Evolutionary conservation across 371 early-diverging fungal species (phyloP).

Genomic region (Actinomucor elegans): DNA sequence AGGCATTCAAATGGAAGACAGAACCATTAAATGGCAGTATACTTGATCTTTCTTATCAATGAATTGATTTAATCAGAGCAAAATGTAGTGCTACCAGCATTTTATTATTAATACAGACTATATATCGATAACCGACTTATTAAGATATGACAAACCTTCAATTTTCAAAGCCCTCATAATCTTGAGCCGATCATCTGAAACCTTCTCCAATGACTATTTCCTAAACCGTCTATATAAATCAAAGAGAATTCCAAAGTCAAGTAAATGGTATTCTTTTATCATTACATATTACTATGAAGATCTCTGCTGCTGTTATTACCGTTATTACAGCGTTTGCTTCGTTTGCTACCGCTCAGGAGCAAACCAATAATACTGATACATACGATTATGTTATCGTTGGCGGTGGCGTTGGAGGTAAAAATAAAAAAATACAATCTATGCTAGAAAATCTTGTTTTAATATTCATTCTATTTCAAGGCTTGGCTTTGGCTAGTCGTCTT

Average conservation of each 20-base stretch:
- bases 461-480: constrained; percentile 1
- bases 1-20: too few relatives aligned
- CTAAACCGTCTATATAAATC: too few relatives aligned
- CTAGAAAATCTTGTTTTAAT: not conserved
- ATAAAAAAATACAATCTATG: not conserved
- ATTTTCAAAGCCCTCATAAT: too few relatives aligned
- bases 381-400: constrained; percentile 19
- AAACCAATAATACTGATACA: not conserved
- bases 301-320: constrained; percentile 9
- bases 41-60: too few relatives aligned
- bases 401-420: constrained; percentile 17
- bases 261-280: not conserved
- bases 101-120: too few relatives aligned
- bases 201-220: too few relatives aligned
- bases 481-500: constrained; percentile 15
- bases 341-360: not conserved
- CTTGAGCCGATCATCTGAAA: too few relatives aligned
- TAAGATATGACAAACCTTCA: too few relatives aligned
- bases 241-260: not conserved
- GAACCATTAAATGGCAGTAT: too few relatives aligned
- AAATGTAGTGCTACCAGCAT: too few relatives aligned
- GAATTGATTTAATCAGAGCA: too few relatives aligned
- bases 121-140: too few relatives aligned
- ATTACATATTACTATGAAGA: constrained; percentile 7
- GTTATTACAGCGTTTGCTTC: constrained; percentile 1